Evolutionary conservation across 2,329 filamentous ascomycete genomes (phyloP), one percentile per base, ranked within the genome.

Genomic region (Fusarium sp.): DNA sequence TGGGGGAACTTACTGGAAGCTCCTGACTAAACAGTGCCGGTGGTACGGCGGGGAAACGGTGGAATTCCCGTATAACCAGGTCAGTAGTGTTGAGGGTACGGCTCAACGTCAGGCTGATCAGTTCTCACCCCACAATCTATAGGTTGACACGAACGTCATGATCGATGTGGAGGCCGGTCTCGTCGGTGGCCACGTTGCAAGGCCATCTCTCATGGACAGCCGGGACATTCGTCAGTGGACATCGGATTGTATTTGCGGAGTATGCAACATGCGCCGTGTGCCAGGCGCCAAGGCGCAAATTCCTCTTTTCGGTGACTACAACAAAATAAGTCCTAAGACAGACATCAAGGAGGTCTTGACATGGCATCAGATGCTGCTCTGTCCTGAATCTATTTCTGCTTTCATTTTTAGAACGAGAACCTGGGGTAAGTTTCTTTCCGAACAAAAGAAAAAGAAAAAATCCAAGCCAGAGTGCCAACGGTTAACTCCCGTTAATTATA

Each of bases 1-100:
- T 7, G 51, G 59, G 3, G 41, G 43, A 23, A 39, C 16, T 12
- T 62, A 36, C 37, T 62, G 41, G 50, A 40, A 41, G 12, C 28
- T 62, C 10, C 28, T 62, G 4, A 27, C 12, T 4, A 55, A 55
- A 23, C 48, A 62, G 12, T 62, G 59, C 12, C 41, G 30, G 16
- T 55, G 44, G 31, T 55, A 55, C 16, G 37, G 18, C 4, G 59
- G 59, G 8, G 30, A 34, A 16, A 62, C 58, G 1, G 48, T 41
- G 13, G 9, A 34, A 1, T 66, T 72, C n/a, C 72, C 66, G 1
- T 50, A 70, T 39, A 71, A 74, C n/a, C 11, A 28, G 8, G 37
- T 53, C 9, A 13, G 50, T 52, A 28, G 28, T 16, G 28, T 23
- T 23, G 18, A 23, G 18, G 18, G 18, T 23, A 23, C 4, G 18